These are phyloP conservation scores for Cercophora newfieldiana DNA, from an alignment of 495 filamentous ascomycete species.

Conservation along the genomic window DNA sequence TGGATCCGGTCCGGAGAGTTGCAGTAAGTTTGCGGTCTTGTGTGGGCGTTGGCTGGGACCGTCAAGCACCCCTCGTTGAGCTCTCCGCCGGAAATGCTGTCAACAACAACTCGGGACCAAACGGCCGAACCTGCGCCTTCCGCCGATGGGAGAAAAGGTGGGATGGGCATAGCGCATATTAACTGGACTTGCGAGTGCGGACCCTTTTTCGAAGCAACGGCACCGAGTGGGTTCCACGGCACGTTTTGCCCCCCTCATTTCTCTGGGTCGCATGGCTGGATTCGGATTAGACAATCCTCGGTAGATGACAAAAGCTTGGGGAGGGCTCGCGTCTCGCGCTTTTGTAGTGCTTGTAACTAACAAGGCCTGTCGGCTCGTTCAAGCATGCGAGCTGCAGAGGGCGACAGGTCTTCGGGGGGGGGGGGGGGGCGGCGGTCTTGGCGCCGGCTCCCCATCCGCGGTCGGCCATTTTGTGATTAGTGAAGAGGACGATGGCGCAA, in stretches of 20 bases:
- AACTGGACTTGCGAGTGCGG: neutral
- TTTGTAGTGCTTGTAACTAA: too few relatives aligned
- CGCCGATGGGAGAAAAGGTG: neutral
- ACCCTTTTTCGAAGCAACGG: neutral
- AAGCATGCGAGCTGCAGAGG: neutral
- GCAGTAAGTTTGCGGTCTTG: neutral
- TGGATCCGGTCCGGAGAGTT: neutral
- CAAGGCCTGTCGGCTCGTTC: neutral
- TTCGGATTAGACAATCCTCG: neutral
- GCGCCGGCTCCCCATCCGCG: neutral
- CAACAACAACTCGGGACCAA: neutral
- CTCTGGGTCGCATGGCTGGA: neutral
- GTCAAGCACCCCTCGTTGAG: neutral
- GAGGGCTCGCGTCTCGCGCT: neutral
- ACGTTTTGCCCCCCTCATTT: conserved; percentile 1
- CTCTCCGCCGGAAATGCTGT: neutral
- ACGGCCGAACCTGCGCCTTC: neutral
- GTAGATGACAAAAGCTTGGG: conserved; percentile 3
- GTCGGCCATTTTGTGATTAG: neutral
- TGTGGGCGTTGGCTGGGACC: neutral
- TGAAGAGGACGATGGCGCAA: neutral
- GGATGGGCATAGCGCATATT: neutral
- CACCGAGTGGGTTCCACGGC: neutral
- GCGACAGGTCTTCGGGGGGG: neutral
- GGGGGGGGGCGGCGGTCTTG: neutral